phyloP scores from a whole-genome alignment of 805 yeast species.

The Lachancea meyersii region DNA sequence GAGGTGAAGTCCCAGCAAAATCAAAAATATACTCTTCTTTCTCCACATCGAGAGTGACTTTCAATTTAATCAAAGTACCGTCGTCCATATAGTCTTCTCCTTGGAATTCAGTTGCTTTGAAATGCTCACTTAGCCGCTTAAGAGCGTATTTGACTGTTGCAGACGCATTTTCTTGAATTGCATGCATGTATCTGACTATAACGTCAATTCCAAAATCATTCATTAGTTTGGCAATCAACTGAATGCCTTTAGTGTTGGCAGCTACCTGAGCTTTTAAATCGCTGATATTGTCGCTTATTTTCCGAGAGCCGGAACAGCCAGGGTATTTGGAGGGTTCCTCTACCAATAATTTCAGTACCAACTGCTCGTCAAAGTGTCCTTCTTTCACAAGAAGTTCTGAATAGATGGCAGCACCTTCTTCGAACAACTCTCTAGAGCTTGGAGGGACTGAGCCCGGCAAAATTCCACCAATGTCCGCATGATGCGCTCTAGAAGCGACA shows the following conservation, averaged over 20 bases:
- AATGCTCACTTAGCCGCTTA: constrained; percentile 39
- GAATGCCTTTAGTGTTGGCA: constrained; percentile 82
- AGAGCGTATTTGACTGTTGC: constrained; percentile 56
- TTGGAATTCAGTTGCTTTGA: constrained; percentile 34
- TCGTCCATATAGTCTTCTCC: constrained; percentile 74
- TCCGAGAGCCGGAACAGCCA: constrained; percentile 86
- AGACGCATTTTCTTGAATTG: constrained; percentile 76
- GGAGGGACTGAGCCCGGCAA: constrained; percentile 96
- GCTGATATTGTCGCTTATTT: constrained; percentile 74
- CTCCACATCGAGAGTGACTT: constrained; percentile 43
- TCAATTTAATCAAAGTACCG: constrained; percentile 61
- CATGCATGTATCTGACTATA: constrained; percentile 69
- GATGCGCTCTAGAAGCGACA: constrained; percentile 93
- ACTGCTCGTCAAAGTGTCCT: constrained; percentile 71
- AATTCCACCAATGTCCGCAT: constrained; percentile 91
- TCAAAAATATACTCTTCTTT: constrained; percentile 68
- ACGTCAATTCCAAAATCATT: constrained; percentile 54
- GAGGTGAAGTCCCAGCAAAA: constrained; percentile 81
- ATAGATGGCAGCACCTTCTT: constrained; percentile 86
- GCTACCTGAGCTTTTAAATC: constrained; percentile 83
- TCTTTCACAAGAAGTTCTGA: constrained; percentile 66
- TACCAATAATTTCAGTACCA: constrained; percentile 54
- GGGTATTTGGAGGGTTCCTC: constrained; percentile 74
- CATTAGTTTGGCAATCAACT: constrained; percentile 52
- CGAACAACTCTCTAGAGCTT: constrained; percentile 72